A percentile compares a stretch with the other conserved stretches of the same genome.
Conservation (phyloP, 108 stramenopile species). For the Skeletonema potamos region DNA sequence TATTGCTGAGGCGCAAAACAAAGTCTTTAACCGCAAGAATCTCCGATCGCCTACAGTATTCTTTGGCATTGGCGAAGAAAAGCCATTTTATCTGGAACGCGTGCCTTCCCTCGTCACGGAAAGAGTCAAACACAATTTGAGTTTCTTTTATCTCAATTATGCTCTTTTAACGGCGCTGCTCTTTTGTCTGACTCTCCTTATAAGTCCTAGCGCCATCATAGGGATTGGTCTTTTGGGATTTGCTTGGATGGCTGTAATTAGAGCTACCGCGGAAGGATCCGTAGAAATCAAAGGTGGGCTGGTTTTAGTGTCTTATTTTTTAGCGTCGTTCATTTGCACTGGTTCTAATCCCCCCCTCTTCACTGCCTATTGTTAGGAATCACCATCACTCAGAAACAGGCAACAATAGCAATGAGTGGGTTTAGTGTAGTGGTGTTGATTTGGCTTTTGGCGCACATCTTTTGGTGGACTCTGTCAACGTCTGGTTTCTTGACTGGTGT, state of each 20-base stretch:
- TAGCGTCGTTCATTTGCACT: background rate
- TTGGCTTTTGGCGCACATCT: constrained; percentile 66
- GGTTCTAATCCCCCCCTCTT: background rate
- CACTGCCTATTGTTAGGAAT: constrained; percentile 34
- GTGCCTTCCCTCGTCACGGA: constrained; percentile 66
- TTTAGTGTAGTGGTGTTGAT: constrained; percentile 67
- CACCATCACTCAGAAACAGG: constrained; percentile 76
- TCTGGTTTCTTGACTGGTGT: constrained; percentile 72
- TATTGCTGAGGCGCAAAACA: constrained; percentile 50
- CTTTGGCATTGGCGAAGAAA: constrained; percentile 84
- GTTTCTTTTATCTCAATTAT: constrained; percentile 89
- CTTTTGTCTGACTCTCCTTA: constrained; percentile 72
- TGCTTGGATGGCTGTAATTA: constrained; percentile 79
- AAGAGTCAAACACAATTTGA: constrained; percentile 79
- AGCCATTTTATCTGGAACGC: constrained; percentile 84
- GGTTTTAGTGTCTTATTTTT: background rate
- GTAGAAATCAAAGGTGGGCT: constrained; percentile 57
- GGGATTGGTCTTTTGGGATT: constrained; percentile 70
- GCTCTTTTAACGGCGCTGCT: constrained; percentile 62
- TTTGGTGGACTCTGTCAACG: constrained; percentile 85
- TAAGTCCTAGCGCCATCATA: constrained; percentile 75
- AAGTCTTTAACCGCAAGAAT: constrained; percentile 71
- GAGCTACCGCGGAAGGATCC: constrained; percentile 56
- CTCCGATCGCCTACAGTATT: constrained; percentile 72
- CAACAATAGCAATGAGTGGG: constrained; percentile 65